Base-by-base conservation (phyloP, 257 asterid genomes). In the Primulina eburnea region DNA sequence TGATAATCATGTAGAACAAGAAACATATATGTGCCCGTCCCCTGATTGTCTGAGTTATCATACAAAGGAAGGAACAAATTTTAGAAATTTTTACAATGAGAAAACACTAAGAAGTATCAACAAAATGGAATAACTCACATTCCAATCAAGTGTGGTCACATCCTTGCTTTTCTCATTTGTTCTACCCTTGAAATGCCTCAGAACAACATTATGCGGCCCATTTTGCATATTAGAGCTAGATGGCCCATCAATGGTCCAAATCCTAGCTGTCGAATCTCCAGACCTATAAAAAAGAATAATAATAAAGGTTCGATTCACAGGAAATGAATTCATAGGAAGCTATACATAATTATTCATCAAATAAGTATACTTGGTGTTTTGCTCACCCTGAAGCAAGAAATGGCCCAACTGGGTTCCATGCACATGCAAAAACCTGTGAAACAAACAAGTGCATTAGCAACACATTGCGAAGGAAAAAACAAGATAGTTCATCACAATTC, bases 61-160 rank as follows among this genome's bases (percentile, higher is more conserved):
- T 53, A 69, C 24, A 7, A 24, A 34, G 17, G 30, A 28, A 60
- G 37, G 66, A 30, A 34, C 5, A 21, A 67, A 58, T 16, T 57
- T 28, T 14, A 67, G 47, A 67, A 24, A 10, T 72, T 58, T 20
- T 62, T 64, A 16, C 43, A 33, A 60, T 16, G 26, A 65, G 52
- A 34, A 34, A 7, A 47, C 35, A 11, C 8, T 14, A 60, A 29
- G 50, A 57, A 35, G 1, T 17, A 4, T 21, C 10, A 26, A 52
- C 6, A 29, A 38, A 34, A 33, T 33, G 14, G 18, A 34, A 71
- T 58, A 62, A 58, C 96, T 79, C 80, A 93, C 99, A 70, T 93
- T 93, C 99, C 99, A 93, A 81, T 93, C 97, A 71, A 93, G 97
- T n/a, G 99, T 90, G 11, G 97, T 93, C 69, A 93, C 99, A 71